Conservation (phyloP, 2,329 filamentous ascomycete genomes). For the Cladosporium sp. region DNA sequence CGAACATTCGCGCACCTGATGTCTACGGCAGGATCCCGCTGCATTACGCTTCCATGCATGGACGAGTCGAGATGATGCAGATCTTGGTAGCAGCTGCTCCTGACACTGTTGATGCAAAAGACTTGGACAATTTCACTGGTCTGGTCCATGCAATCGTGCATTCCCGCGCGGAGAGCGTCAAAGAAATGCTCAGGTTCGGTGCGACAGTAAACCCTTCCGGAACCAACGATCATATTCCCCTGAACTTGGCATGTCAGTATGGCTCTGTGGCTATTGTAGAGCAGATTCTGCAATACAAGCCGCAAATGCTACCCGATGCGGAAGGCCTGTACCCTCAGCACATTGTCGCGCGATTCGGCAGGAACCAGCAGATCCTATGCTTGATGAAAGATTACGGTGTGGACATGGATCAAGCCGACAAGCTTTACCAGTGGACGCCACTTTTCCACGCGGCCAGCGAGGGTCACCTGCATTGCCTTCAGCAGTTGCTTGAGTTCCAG, state of each 20-base stretch:
- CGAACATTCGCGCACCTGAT: conserved; percentile 76
- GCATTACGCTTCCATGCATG: conserved; percentile 96
- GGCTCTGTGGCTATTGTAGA: conserved; percentile 80
- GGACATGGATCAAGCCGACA: conserved; percentile 87
- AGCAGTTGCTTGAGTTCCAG: conserved; percentile 72
- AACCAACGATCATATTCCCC: conserved; percentile 84
- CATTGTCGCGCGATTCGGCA: conserved; percentile 82
- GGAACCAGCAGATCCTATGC: conserved; percentile 71
- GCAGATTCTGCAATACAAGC: conserved; percentile 73
- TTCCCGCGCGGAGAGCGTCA: conserved; percentile 72
- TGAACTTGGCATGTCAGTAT: conserved; percentile 93
- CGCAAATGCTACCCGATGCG: conserved; percentile 83
- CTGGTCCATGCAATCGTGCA: conserved; percentile 94
- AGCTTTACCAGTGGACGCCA: conserved; percentile 95
- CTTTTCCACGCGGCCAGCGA: conserved; percentile 95
- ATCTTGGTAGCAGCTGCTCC: conserved; percentile 44
- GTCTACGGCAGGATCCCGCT: conserved; percentile 91
- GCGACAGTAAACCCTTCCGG: conserved; percentile 83
- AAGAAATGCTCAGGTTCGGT: conserved; percentile 68
- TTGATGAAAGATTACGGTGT: conserved; percentile 81
- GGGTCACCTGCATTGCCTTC: conserved; percentile 83
- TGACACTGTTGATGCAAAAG: conserved; percentile 77
- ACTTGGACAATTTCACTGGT: conserved; percentile 96
- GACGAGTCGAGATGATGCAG: conserved; percentile 58
- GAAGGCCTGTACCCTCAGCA: conserved; percentile 97